Conservation (phyloP, 1,284 basidiomycete genomes). For the Cryptococcus sp. region DNA sequence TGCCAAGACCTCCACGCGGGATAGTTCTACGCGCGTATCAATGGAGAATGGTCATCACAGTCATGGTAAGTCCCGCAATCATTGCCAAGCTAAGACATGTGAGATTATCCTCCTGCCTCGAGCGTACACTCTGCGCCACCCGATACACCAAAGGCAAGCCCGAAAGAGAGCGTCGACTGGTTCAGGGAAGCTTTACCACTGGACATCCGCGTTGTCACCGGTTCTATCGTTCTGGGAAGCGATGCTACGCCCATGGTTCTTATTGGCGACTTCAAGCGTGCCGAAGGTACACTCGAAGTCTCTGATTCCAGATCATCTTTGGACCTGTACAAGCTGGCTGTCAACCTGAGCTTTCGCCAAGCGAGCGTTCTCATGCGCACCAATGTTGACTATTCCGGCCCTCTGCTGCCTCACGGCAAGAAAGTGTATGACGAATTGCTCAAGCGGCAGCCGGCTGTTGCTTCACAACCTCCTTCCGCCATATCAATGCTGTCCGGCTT, state of each 20-base stretch:
- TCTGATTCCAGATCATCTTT: constrained; percentile 72
- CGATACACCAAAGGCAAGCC: not conserved
- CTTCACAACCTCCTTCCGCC: constrained; percentile 38
- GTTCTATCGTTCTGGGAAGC: constrained; percentile 79
- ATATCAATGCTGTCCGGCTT: constrained; percentile 46
- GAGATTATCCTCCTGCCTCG: not conserved
- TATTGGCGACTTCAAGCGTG: constrained; percentile 72
- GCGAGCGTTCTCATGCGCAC: constrained; percentile 68
- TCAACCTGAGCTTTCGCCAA: constrained; percentile 69
- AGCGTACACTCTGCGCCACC: no score
- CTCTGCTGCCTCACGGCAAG: constrained; percentile 68
- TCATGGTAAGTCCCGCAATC: constrained; percentile 10
- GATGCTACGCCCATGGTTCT: constrained; percentile 76
- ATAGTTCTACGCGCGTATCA: constrained; percentile 8
- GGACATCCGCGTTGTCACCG: constrained; percentile 70
- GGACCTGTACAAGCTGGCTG: constrained; percentile 77
- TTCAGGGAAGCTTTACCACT: constrained; percentile 75
- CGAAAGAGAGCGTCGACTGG: constrained; percentile 37
- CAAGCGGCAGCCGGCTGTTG: constrained; percentile 54
- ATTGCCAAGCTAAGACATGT: not conserved
- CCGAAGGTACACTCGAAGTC: constrained; percentile 74
- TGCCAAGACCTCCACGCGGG: constrained; percentile 13
- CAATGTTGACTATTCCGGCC: constrained; percentile 71
- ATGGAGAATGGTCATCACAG: constrained; percentile 8
- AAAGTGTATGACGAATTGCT: constrained; percentile 64